Base-by-base conservation (phyloP, 345 rosid species). In the Heritiera fomes region DNA sequence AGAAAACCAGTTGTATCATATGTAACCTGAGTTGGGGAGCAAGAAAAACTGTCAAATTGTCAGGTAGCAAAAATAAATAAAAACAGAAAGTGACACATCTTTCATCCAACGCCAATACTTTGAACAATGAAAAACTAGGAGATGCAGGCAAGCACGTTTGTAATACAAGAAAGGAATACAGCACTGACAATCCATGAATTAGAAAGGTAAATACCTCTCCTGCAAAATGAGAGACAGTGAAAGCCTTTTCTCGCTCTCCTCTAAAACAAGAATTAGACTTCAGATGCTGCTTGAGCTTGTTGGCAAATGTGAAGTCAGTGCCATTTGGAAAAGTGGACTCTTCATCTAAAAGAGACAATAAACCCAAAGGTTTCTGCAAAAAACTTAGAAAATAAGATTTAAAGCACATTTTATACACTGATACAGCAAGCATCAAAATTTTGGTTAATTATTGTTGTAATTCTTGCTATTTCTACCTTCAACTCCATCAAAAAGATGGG, bases 251-350 rank as follows among this genome's bases (percentile, higher is more conserved):
- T 73, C 98, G 85, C 50, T 89, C 93, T 83, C 95, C 99, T 85
- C 81, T 86, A 86, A 96, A 96, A 83, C 89, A 94, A 53, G 91
- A 85, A 84, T 92, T 91, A 47, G 92, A 84, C 75, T 81, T 84
- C 71, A 96, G 83, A 84, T 96, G 99, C 87, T 89, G 92, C 88
- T 94, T 92, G 30, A 96, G 93, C 88, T 96, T 96, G 91, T 90
- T 88, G 82, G 98, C 98, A 73, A 96, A 90, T 59, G 98, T 94
- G 88, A 94, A 82, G 83, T 96, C 98, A 5, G 95, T 91, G 82
- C 97, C 99, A 85, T 92, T 96, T 53, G 99, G 99, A 80, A 96
- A 94, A 53, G 93, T 94, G 76, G 99, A 96, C 82, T 96, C 99
- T 86, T 96, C 99, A 78, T 96, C 97, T 78, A 96, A 82, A 86